Evolutionary conservation across 768 basidiomycete genomes (phyloP), one percentile per base, ranked within the genome.

Genomic region (Mycena crocata): DNA sequence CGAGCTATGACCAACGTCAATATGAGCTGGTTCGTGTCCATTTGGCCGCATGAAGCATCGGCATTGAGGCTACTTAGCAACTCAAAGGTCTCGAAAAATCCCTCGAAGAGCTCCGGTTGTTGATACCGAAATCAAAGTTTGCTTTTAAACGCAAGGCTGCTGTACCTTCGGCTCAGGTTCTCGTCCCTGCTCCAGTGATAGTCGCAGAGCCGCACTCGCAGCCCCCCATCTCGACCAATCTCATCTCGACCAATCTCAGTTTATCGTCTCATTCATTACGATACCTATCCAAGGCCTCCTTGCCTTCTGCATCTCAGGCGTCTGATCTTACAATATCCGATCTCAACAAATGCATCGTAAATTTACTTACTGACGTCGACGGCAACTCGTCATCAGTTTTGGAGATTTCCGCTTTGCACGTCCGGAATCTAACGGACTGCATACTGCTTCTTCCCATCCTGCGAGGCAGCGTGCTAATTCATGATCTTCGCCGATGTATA

Each of bases 1-100:
- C 93, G 5, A 81, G 84, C 40, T 93, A 93, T 73, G 92, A 93
- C 76, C 93, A 91, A 73, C 84, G 89, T 58, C 89, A 89, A 72
- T 91, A 85, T 73, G 90, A 91, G 75, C 78, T 81, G 71, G 93
- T 93, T 70, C 58, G 88, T 81, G 28, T 57, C 46, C 26, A 34
- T 21, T 57, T 15, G 24, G 44, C 32, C 23, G n/a, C 28, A 24
- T 42, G 64, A 39, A 23, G 58, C 26, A 52, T 39, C 39, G 57
- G 37, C 37, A 51, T 37, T 74, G 60, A 77, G 58, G 40, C 32
- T 35, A 2, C 34, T 15, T 71, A 95, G 93, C 90, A 90, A 86
- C 75, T 94, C 61, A 89, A 87, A 73, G 76, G 76, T 6, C 75
- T 94, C 13, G 92, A 93, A 75, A 81, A 79, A 57, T 74, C 79